These are phyloP conservation scores for Linnemannia hyalina DNA, from an alignment of 192 early-diverging fungal genomes.

Conservation along the genomic window DNA sequence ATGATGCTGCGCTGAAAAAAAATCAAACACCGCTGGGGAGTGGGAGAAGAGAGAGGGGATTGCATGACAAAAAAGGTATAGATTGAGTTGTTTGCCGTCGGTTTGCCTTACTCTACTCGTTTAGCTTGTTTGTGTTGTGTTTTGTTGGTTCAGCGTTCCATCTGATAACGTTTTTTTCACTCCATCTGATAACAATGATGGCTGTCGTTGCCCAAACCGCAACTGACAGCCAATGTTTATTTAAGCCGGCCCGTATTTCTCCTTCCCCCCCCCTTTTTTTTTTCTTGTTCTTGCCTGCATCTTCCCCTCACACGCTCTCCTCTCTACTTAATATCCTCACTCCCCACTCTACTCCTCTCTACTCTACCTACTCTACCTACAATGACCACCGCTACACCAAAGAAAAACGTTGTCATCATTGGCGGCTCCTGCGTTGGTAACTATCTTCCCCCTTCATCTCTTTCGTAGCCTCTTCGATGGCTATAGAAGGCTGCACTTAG, in stretches of 20 bases:
- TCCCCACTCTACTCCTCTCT: background rate
- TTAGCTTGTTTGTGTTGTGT: background rate
- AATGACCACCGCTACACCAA: background rate
- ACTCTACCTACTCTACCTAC: background rate
- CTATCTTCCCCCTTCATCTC: background rate
- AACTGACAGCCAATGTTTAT: background rate
- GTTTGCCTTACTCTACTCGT: background rate
- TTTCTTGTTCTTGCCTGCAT: background rate
- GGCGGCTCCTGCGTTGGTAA: slow-evolving; percentile 67
- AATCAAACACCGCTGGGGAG: background rate
- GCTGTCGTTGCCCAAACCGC: background rate
- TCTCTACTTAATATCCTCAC: background rate
- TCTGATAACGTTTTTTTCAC: background rate
- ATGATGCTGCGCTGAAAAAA: background rate
- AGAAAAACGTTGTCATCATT: slow-evolving; percentile 60
- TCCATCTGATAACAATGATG: background rate
- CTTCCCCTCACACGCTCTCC: background rate
- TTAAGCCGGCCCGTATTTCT: background rate
- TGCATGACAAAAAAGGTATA: slow-evolving; percentile 4
- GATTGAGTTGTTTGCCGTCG: background rate
- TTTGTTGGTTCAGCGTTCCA: background rate
- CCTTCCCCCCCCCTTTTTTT: background rate
- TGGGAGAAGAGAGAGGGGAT: background rate
- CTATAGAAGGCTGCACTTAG: background rate
- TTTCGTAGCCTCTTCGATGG: background rate